These are phyloP conservation scores for Hypoxylon fragiforme DNA, from an alignment of 495 filamentous ascomycete species.

Conservation along the genomic window DNA sequence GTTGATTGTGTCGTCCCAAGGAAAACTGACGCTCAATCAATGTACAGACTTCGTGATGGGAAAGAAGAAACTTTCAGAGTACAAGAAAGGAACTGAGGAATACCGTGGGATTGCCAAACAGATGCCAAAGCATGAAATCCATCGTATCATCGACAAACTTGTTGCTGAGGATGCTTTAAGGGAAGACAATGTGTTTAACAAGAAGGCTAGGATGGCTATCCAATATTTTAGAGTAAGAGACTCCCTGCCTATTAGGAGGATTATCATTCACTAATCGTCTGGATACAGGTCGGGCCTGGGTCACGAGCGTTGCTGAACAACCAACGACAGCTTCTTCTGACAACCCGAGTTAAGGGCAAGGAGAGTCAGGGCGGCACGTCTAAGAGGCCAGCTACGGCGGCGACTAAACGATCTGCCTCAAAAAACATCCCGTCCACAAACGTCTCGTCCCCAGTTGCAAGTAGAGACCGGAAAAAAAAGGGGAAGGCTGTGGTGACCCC, in stretches of 20 bases:
- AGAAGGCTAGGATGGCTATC: slow-evolving; percentile 39
- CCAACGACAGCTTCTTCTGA: slow-evolving; percentile 36
- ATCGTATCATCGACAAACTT: slow-evolving; percentile 53
- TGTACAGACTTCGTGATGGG: slow-evolving; percentile 55
- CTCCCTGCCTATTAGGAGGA: too few relatives aligned
- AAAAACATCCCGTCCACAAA: slow-evolving; percentile 66
- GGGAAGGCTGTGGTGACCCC: slow-evolving; percentile 45
- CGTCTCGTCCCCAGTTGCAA: slow-evolving; percentile 75
- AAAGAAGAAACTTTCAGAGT: slow-evolving; percentile 46
- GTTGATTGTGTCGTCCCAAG: slow-evolving; percentile 61
- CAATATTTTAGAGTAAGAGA: slow-evolving; percentile 47
- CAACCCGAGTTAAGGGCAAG: slow-evolving; percentile 39
- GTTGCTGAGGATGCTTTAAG: slow-evolving; percentile 46
- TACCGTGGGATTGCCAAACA: slow-evolving; percentile 51
- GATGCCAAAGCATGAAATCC: slow-evolving; percentile 51
- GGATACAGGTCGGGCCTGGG: slow-evolving; percentile 47
- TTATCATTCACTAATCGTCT: slow-evolving; percentile 50
- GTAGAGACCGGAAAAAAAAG: slow-evolving; percentile 45
- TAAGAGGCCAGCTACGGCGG: slow-evolving; percentile 25
- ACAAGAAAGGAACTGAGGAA: slow-evolving; percentile 30
- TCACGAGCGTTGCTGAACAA: slow-evolving; percentile 37
- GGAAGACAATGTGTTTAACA: slow-evolving; percentile 50
- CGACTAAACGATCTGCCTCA: slow-evolving; percentile 36
- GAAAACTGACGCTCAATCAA: slow-evolving; percentile 55
- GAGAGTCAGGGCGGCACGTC: slow-evolving; percentile 25